Base-by-base conservation (phyloP, 352 stramenopile genomes). In the Phytophthora palmivora region DNA sequence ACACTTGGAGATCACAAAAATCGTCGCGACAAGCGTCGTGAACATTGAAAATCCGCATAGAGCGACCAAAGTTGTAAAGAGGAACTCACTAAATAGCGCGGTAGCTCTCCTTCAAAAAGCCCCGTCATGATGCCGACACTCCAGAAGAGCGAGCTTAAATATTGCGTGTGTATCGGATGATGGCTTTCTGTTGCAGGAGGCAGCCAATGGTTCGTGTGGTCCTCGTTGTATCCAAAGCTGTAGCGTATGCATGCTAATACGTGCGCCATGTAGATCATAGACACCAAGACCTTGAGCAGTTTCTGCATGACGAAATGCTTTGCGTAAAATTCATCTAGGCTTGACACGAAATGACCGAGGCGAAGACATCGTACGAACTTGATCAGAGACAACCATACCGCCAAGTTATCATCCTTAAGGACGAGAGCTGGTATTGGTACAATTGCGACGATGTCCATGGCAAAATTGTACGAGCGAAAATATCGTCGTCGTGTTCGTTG, bases 1-100 rank as follows among this genome's bases (percentile, higher is more conserved):
- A 32, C 84, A 91, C 52, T 90, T 91, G 22, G 85, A 94, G 24
- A 92, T 79, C 37, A 89, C 86, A 54, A 94, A 94, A 43, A 94
- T 83, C 19, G 82, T 94, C 0, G 81, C 81, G 3, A 84, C 89
- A 16, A 92, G 71, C 0, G 68, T 74, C 11, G 79, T 88, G 54
- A 92, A 94, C 47, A 92, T 62, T 5, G 80, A 81, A 42, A 94
- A 92, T 0, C 82, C 84, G 34, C 82, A 80, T 2, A 84, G 48
- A 1, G 80, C 84, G n/a, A 94, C 82, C 21, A 78, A 55, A 4
- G 82, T 76, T 1, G 79, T 91, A 56, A 92, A 94, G 9, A 88
- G 11, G 50, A 90, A 89, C 59, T 92, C 72, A 1, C 48, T 36
- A 18, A 72, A 4, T 67, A 62, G 1, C 74, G 73, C 0, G 84